Percentiles rank a stretch among this genome's conserved stretches.
Evolutionary conservation across 176 grass and related monocot species (phyloP).

Genomic region (Oryza coarctata): DNA sequence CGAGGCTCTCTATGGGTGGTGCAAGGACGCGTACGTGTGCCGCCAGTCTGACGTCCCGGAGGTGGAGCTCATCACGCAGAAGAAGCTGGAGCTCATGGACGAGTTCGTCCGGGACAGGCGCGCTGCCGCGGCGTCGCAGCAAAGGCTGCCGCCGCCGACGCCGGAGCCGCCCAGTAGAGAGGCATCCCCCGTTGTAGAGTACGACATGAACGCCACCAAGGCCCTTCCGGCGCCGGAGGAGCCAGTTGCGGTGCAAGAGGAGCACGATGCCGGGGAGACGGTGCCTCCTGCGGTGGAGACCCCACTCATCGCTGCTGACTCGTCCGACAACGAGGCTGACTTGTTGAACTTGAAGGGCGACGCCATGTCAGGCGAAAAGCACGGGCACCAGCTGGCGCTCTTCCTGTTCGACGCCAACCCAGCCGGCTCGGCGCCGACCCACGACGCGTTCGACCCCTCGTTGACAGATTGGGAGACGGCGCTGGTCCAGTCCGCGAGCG

Average conservation of each 20-base stretch:
- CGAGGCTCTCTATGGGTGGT: conserved; percentile 64
- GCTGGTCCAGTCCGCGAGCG: conserved; percentile 67
- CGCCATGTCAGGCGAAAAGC: conserved; percentile 47
- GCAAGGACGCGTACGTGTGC: conserved; percentile 55
- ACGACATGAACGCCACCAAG: conserved; percentile 52
- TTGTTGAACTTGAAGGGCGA: conserved; percentile 65
- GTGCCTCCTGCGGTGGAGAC: background rate
- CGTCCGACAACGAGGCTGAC: conserved; percentile 39
- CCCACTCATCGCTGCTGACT: background rate
- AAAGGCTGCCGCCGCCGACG: conserved; percentile 5
- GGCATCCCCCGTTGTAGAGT: conserved; percentile 1
- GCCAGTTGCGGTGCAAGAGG: background rate
- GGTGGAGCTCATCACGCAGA: conserved; percentile 64
- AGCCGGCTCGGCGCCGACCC: conserved; percentile 22
- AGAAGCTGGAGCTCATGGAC: conserved; percentile 86
- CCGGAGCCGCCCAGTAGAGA: conserved; percentile 27
- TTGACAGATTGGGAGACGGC: conserved; percentile 66
- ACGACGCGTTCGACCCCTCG: conserved; percentile 43
- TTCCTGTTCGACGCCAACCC: conserved; percentile 53
- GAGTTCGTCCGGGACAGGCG: conserved; percentile 76
- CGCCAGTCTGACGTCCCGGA: conserved; percentile 73
- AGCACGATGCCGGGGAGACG: background rate
- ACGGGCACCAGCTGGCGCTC: conserved; percentile 57
- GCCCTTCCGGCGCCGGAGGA: conserved; percentile 51
- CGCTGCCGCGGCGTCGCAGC: conserved; percentile 17